Evolutionary conservation across 129 eudicot genomes (phyloP).

Genomic region (Flaveria bidentis): DNA sequence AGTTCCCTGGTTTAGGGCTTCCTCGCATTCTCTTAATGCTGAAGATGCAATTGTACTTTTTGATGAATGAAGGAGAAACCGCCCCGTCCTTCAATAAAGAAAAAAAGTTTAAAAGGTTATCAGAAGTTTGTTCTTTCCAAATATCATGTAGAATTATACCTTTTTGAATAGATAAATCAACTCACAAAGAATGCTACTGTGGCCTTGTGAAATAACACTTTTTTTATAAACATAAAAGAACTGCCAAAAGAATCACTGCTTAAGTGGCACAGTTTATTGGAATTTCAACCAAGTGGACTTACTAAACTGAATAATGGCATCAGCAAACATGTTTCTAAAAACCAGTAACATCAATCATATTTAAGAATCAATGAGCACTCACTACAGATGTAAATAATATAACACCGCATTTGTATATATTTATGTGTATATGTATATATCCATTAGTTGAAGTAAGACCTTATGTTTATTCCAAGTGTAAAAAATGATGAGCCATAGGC

Average conservation of each 20-base stretch:
- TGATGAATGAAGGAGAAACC: conserved; percentile 80
- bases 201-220: conserved; percentile 8
- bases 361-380: conserved; percentile 6
- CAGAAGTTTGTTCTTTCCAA: background rate
- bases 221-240: conserved; percentile 2
- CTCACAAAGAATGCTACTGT: background rate
- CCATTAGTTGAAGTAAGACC: conserved; percentile 44
- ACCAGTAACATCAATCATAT: conserved; percentile 15
- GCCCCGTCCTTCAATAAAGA: conserved; percentile 69
- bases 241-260: conserved; percentile 16
- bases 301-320: conserved; percentile 11
- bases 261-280: conserved; percentile 15
- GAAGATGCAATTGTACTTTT: conserved; percentile 68
- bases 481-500: conserved; percentile 95
- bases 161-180: background rate
- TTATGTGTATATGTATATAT: background rate
- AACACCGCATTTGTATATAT: background rate
- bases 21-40: conserved; percentile 82
- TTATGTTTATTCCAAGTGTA: conserved; percentile 85
- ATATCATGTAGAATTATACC: background rate
- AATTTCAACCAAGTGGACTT: conserved; percentile 9
- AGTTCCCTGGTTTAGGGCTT: conserved; percentile 80
- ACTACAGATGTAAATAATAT: background rate
- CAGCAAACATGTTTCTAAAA: background rate
- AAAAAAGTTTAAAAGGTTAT: background rate